A percentile compares a stretch with the other conserved stretches of the same genome.
Evolutionary conservation across 495 filamentous ascomycete genomes (phyloP).

Genomic region (Penicillium egyptiacum): DNA sequence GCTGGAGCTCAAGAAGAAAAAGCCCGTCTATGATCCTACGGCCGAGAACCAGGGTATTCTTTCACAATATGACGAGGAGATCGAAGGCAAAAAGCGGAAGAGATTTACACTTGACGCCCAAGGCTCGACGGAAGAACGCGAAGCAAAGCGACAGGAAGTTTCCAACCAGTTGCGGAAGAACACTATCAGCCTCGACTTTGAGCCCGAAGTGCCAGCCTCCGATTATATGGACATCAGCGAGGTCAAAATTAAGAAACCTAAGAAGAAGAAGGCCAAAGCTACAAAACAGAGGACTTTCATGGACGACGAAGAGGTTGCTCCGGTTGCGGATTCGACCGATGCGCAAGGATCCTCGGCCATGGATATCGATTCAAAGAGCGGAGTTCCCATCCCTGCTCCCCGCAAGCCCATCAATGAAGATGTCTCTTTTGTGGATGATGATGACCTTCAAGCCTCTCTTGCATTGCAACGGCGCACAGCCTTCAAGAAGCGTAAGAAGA

Average conservation of each 20-base stretch:
- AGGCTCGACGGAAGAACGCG: slow-evolving; percentile 61
- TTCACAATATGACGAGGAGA: slow-evolving; percentile 92
- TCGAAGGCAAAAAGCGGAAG: slow-evolving; percentile 88
- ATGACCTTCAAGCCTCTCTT: slow-evolving; percentile 84
- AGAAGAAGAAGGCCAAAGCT: slow-evolving; percentile 84
- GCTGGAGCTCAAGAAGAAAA: slow-evolving; percentile 87
- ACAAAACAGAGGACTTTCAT: slow-evolving; percentile 67
- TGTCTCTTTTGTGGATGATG: slow-evolving; percentile 80
- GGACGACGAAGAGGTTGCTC: slow-evolving; percentile 75
- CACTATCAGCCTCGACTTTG: slow-evolving; percentile 72
- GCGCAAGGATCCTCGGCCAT: slow-evolving; percentile 57
- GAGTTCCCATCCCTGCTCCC: slow-evolving; percentile 33
- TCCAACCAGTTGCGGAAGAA: slow-evolving; percentile 63
- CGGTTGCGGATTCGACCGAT: slow-evolving; percentile 43
- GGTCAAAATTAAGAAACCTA: slow-evolving; percentile 87
- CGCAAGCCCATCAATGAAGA: slow-evolving; percentile 66
- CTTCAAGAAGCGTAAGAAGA: slow-evolving; percentile 85
- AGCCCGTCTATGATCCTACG: slow-evolving; percentile 81
- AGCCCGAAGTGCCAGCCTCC: slow-evolving; percentile 63
- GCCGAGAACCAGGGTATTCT: slow-evolving; percentile 68
- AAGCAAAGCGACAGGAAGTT: slow-evolving; percentile 57
- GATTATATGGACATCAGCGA: slow-evolving; percentile 87
- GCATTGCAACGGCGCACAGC: slow-evolving; percentile 76
- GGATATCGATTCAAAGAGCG: slow-evolving; percentile 68
- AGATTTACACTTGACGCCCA: slow-evolving; percentile 79